Conservation (phyloP, 2,329 filamentous ascomycete genomes). For the Aspergillus fumigatiaffinis region DNA sequence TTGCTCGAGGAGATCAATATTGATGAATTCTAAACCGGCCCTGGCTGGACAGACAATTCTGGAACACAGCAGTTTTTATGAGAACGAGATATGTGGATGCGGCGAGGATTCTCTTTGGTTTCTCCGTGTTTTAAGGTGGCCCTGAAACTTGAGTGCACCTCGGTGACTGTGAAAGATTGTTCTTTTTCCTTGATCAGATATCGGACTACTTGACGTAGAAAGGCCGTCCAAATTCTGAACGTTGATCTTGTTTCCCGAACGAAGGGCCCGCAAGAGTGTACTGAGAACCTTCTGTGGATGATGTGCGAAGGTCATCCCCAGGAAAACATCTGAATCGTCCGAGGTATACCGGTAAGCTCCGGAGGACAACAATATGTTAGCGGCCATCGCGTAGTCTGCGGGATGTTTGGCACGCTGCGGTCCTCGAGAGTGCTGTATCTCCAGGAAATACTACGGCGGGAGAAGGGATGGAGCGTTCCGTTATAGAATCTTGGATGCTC, state of each 20-base stretch:
- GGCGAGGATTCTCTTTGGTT: not conserved
- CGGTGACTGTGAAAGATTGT: not conserved
- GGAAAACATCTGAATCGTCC: not conserved
- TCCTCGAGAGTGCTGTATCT: not conserved
- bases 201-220: not conserved
- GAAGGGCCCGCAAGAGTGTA: not conserved
- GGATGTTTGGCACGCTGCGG: too few species aligned
- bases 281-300: not conserved
- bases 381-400: too few species aligned
- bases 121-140: not conserved
- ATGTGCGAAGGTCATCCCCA: not conserved
- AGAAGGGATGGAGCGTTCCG: not conserved
- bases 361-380: not conserved
- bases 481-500: not conserved
- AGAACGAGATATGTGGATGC: not conserved
- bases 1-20: slow-evolving; percentile 15
- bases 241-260: not conserved
- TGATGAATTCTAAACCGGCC: not conserved
- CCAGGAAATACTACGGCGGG: not conserved
- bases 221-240: not conserved
- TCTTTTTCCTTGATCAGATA: not conserved
- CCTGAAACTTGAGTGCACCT: not conserved
- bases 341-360: not conserved
- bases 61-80: not conserved
- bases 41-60: not conserved